Percentiles rank a stretch among this genome's conserved stretches.
These are phyloP conservation scores for Hansenula lynferdii DNA, from an alignment of 1,139 yeast species.

Conservation along the genomic window DNA sequence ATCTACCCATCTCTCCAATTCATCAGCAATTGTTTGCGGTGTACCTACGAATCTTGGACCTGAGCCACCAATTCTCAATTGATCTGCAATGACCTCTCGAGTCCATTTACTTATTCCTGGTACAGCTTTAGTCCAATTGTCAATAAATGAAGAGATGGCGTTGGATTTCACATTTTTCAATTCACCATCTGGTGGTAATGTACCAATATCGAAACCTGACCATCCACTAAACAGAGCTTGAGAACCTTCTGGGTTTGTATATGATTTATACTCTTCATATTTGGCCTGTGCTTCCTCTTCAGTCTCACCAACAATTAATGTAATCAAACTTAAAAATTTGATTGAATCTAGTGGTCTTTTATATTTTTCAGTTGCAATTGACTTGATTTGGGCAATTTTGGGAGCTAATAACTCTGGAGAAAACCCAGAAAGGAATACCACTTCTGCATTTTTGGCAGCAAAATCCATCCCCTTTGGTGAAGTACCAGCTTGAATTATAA, in stretches of 20 bases:
- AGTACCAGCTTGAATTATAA: constrained; percentile 40
- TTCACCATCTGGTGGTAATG: constrained; percentile 28
- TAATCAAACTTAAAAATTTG: constrained; percentile 22
- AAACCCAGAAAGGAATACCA: constrained; percentile 30
- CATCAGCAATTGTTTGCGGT: constrained; percentile 26
- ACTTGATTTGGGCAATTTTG: constrained; percentile 27
- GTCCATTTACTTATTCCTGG: constrained; percentile 23
- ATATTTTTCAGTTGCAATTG: constrained; percentile 24
- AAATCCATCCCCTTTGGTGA: constrained; percentile 36
- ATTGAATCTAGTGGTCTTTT: constrained; percentile 23
- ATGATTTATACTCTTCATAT: constrained; percentile 23
- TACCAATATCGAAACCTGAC: constrained; percentile 33
- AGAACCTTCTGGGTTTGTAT: constrained; percentile 32
- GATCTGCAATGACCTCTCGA: constrained; percentile 18
- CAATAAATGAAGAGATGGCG: constrained; percentile 23
- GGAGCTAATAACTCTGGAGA: constrained; percentile 27
- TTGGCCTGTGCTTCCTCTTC: constrained; percentile 29
- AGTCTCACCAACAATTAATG: constrained; percentile 24
- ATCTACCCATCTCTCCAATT: constrained; percentile 28
- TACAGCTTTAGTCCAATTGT: constrained; percentile 23
- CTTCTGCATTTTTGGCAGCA: constrained; percentile 40
- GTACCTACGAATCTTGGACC: constrained; percentile 29
- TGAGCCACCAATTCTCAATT: constrained; percentile 27
- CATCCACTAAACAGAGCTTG: constrained; percentile 34
- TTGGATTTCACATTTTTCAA: constrained; percentile 25